Evolutionary conservation across 202 grass and related monocot genomes (phyloP), one percentile per base, ranked within the genome.

Genomic region (Dendrocalamus latiflorus): DNA sequence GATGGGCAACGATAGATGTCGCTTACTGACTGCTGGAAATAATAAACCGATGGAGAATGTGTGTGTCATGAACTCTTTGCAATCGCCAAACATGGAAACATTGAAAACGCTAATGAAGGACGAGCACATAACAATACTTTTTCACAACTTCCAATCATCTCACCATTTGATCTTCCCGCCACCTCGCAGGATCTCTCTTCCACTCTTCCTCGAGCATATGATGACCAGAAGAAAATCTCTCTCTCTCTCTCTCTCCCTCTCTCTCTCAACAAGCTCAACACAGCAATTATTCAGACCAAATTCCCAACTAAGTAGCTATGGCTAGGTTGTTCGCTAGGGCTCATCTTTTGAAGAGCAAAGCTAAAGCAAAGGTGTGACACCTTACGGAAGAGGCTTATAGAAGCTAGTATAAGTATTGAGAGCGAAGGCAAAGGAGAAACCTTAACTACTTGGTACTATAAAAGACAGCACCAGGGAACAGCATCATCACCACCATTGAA

Each of bases 301-400:
- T 18, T 22, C 33, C 59, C 54, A 80, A 43, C 39, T 18, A 72
- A 50, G 48, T 42, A 79, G 69, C 63, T 48, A 54, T 34, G 55
- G 28, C 57, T 78, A 74, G 80, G 17, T 9, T 5, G 18, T 36
- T 75, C 70, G 56, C 77, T 82, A 83, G 88, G 75, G 88, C 84
- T 90, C 88, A 90, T 68, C 80, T 90, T 90, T 90, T 90, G 84
- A 87, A 89, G 70, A 75, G 33, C 71, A 88, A 90, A 90, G 80
- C 22, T 63, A 90, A 90, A 84, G 78, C 75, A n/a, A n/a, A n/a
- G n/a, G 75, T 26, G 43, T 49, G 34, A 80, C 69, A 57, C 79
- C 88, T n/a, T n/a, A n/a, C n/a, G n/a, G n/a, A n/a, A n/a, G n/a
- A n/a, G n/a, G n/a, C n/a, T n/a, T n/a, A n/a, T n/a, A n/a, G n/a